phyloP scores from a whole-genome alignment of 1,284 basidiomycete species.

The Cryptococcus sp. region DNA sequence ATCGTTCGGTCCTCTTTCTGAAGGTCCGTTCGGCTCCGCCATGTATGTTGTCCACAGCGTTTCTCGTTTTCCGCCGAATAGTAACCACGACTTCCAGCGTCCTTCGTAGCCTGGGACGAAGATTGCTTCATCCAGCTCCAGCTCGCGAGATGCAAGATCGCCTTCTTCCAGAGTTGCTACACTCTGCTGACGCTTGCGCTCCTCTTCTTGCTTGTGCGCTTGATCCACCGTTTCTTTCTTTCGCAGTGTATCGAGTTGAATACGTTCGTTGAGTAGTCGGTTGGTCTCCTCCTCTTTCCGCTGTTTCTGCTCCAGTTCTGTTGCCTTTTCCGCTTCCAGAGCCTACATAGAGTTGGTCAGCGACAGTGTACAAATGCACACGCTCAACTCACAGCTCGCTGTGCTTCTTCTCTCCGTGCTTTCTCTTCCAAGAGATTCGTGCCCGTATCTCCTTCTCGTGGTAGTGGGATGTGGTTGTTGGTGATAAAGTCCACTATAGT shows the following conservation, averaged over 20 bases:
- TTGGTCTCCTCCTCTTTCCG: slow-evolving; percentile 37
- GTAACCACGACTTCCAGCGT: slow-evolving; percentile 36
- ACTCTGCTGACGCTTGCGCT: slow-evolving; percentile 32
- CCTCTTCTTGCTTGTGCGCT: slow-evolving; percentile 30
- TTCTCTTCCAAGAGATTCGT: slow-evolving; percentile 53
- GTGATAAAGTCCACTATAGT: slow-evolving; percentile 46
- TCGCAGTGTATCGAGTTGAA: slow-evolving; percentile 41
- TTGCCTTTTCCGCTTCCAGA: slow-evolving; percentile 31
- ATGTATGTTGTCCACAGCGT: slow-evolving; percentile 50
- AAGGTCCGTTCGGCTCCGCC: slow-evolving; percentile 37
- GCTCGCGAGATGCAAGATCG: slow-evolving; percentile 40
- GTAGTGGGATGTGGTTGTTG: slow-evolving; percentile 45
- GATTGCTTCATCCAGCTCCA: slow-evolving; percentile 41
- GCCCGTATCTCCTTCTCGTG: slow-evolving; percentile 37
- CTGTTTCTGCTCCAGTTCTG: slow-evolving; percentile 32
- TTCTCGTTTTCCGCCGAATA: slow-evolving; percentile 47
- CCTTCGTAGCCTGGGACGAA: slow-evolving; percentile 40
- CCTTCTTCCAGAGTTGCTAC: slow-evolving; percentile 39
- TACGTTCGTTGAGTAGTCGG: slow-evolving; percentile 41
- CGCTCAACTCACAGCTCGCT: slow-evolving; percentile 42
- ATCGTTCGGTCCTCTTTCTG: slow-evolving; percentile 41
- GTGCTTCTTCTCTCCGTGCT: slow-evolving; percentile 49
- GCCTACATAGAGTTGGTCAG: slow-evolving; percentile 22
- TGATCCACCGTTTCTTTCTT: slow-evolving; percentile 39
- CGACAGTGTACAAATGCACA: neutral